These are phyloP conservation scores for Cyberlindnera maritima DNA, from an alignment of 805 yeast genomes.

Conservation along the genomic window DNA sequence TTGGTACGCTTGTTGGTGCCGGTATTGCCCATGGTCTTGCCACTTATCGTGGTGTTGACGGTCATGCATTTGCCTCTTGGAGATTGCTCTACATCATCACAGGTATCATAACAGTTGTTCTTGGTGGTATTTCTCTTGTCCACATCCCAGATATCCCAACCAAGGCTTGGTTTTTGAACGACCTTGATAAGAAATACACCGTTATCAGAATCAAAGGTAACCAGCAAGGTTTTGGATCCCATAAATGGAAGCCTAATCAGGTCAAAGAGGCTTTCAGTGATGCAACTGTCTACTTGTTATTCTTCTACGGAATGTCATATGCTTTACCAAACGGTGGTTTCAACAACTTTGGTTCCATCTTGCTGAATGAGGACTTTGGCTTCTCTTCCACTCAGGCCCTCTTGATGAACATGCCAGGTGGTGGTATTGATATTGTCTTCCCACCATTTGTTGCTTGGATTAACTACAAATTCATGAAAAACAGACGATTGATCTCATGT, in stretches of 20 bases:
- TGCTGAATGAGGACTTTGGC: constrained; percentile 16
- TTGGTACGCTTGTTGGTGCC: constrained; percentile 47
- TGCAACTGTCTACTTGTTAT: constrained; percentile 45
- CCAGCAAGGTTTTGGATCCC: constrained; percentile 58
- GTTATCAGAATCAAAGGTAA: constrained; percentile 51
- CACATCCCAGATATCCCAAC: constrained; percentile 59
- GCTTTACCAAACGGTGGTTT: constrained; percentile 54
- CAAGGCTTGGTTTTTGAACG: constrained; percentile 43
- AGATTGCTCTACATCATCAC: constrained; percentile 54
- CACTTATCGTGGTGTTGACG: constrained; percentile 28
- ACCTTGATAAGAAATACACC: constrained; percentile 43
- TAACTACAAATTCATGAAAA: constrained; percentile 4
- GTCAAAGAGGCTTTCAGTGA: constrained; percentile 50
- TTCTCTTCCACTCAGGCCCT: constrained; percentile 15
- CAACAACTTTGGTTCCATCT: constrained; percentile 19
- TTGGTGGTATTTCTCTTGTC: constrained; percentile 45
- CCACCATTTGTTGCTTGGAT: constrained; percentile 14
- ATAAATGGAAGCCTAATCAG: constrained; percentile 51
- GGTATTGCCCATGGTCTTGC: constrained; percentile 55
- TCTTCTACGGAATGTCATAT: constrained; percentile 39
- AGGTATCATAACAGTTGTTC: constrained; percentile 54
- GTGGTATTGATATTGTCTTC: constrained; percentile 30
- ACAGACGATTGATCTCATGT: constrained; percentile 8
- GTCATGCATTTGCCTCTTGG: constrained; percentile 53
- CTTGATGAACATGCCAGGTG: constrained; percentile 34